These are phyloP conservation scores for Zymoseptoria ardabiliae DNA, from an alignment of 2,329 filamentous ascomycete genomes.

Conservation along the genomic window DNA sequence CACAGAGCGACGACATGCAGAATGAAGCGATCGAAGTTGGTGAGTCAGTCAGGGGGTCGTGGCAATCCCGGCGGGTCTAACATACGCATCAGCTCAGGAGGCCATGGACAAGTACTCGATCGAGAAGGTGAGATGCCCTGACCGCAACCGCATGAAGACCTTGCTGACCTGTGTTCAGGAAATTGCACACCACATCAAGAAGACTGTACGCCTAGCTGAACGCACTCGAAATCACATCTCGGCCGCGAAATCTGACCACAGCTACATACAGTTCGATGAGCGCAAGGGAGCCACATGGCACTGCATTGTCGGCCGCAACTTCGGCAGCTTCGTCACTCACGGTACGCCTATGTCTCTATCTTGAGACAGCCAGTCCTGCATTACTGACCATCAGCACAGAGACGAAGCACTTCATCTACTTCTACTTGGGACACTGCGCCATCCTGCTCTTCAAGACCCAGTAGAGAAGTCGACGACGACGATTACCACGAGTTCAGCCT, in stretches of 20 bases:
- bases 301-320: slow-evolving; percentile 97
- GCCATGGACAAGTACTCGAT: slow-evolving; percentile 66
- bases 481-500: not conserved
- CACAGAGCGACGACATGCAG: slow-evolving; percentile 92
- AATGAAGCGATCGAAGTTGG: slow-evolving; percentile 91
- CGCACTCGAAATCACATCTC: not conserved
- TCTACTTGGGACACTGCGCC: slow-evolving; percentile 97
- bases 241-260: slow-evolving; percentile 4
- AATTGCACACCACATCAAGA: slow-evolving; percentile 93
- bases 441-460: slow-evolving; percentile 99
- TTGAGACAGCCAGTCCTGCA: not conserved
- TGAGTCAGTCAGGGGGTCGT: slow-evolving; percentile 43
- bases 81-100: slow-evolving; percentile 50
- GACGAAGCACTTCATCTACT: slow-evolving; percentile 99
- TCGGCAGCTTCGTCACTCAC: slow-evolving; percentile 97
- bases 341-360: slow-evolving; percentile 48
- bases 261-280: slow-evolving; percentile 80
- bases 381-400: slow-evolving; percentile 49
- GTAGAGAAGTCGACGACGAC: slow-evolving; percentile 42
- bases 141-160: not conserved
- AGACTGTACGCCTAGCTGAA: slow-evolving; percentile 53
- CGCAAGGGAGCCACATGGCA: slow-evolving; percentile 98
- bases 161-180: slow-evolving; percentile 50
- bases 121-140: slow-evolving; percentile 51
- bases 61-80: slow-evolving; percentile 9